These are phyloP conservation scores for Phoma herbarum DNA, from an alignment of 2,329 filamentous ascomycete genomes.

Conservation along the genomic window DNA sequence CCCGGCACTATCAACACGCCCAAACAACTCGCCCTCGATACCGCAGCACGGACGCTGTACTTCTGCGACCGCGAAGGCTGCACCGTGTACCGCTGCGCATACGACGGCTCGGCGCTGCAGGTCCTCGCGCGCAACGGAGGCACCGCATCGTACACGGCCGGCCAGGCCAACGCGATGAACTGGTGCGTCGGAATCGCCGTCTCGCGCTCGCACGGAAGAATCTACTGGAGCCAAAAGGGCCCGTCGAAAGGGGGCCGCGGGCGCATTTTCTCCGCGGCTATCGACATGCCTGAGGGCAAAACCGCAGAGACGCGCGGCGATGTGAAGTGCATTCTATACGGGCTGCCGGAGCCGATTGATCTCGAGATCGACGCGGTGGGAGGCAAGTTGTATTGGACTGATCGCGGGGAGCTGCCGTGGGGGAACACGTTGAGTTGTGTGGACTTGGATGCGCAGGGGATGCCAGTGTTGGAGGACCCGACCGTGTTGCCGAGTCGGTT, in stretches of 20 bases:
- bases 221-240: slow-evolving; percentile 71
- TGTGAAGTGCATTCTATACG: slow-evolving; percentile 38
- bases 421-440: slow-evolving; percentile 64
- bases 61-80: slow-evolving; percentile 56
- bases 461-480: slow-evolving; percentile 16
- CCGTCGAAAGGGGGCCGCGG: slow-evolving; percentile 61
- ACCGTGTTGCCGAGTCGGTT: slow-evolving; percentile 3
- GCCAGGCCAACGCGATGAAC: slow-evolving; percentile 45
- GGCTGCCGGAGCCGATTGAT: slow-evolving; percentile 58
- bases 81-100: slow-evolving; percentile 46
- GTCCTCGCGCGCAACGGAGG: slow-evolving; percentile 19
- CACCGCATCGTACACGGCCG: background rate
- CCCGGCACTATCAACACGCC: slow-evolving; percentile 55
- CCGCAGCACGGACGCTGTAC: slow-evolving; percentile 45
- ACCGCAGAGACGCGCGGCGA: slow-evolving; percentile 29
- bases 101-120: slow-evolving; percentile 22
- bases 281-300: slow-evolving; percentile 51
- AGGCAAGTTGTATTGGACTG: slow-evolving; percentile 66
- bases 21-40: slow-evolving; percentile 51
- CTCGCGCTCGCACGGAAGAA: slow-evolving; percentile 52
- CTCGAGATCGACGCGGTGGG: slow-evolving; percentile 61
- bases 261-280: slow-evolving; percentile 62
- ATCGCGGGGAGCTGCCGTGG: slow-evolving; percentile 64
- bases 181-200: slow-evolving; percentile 68
- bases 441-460: slow-evolving; percentile 42